A percentile compares a stretch with the other conserved stretches of the same genome.
Evolutionary conservation across 176 grass and related monocot species (phyloP).

Genomic region (Hsuehochloa calcarea): DNA sequence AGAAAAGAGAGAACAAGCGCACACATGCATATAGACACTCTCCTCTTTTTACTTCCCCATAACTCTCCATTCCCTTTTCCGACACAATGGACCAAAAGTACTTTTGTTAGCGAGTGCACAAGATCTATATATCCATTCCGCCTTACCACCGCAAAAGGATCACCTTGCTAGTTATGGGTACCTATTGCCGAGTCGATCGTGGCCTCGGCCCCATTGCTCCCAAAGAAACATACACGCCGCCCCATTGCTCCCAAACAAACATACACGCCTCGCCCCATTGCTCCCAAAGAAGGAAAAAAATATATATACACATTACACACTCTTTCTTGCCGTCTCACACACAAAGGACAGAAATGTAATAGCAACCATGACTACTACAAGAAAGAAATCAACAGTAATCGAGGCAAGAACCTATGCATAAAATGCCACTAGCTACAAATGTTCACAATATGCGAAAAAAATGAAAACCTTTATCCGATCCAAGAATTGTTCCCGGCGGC

Average conservation of each 20-base stretch:
- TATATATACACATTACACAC: background rate
- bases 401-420: too few species aligned
- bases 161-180: constrained; percentile 58
- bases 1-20: constrained; percentile 15
- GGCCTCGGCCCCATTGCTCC: constrained; percentile 36
- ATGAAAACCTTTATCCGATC: too few species aligned
- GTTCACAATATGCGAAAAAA: too few species aligned
- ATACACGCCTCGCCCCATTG: too few species aligned
- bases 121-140: constrained; percentile 54
- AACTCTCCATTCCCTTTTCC: constrained; percentile 41
- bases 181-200: constrained; percentile 31
- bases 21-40: constrained; percentile 21
- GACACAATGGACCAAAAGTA: constrained; percentile 52
- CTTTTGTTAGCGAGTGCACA: constrained; percentile 44
- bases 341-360: constrained; percentile 43
- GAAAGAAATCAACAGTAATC: too few species aligned
- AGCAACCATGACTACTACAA: constrained; percentile 32
- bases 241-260: too few species aligned
- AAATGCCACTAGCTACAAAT: too few species aligned
- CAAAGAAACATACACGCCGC: constrained; percentile 37
- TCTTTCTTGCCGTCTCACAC: constrained; percentile 27
- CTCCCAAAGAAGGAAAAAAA: constrained; percentile 16
- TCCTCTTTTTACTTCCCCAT: constrained; percentile 21
- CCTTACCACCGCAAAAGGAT: constrained; percentile 38
- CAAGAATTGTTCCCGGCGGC: too few species aligned